These are phyloP conservation scores for Erythrobasidium hasegawianum DNA, from an alignment of 1,284 basidiomycete species.

Conservation along the genomic window DNA sequence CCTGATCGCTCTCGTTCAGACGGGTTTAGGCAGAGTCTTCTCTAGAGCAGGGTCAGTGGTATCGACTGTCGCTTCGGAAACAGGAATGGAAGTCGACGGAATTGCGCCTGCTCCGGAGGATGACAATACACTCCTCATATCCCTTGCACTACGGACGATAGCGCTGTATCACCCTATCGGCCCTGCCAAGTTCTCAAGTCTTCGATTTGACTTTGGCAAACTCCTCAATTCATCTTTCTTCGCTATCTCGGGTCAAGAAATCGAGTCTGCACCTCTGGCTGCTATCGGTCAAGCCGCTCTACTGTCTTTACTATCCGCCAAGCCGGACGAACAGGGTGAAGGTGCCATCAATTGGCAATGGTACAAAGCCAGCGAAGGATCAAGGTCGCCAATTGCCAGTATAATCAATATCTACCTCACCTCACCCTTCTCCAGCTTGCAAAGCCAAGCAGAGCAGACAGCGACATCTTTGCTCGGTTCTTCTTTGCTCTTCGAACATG, in stretches of 20 bases:
- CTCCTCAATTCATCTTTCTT: constrained; percentile 29
- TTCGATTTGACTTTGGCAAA: constrained; percentile 33
- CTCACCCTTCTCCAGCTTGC: constrained; percentile 57
- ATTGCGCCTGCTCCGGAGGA: not conserved
- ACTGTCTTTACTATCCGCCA: constrained; percentile 16
- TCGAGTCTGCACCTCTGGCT: constrained; percentile 5
- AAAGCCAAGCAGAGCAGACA: constrained; percentile 58
- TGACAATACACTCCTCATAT: constrained; percentile 21
- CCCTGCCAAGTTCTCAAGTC: constrained; percentile 14
- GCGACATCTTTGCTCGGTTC: constrained; percentile 61
- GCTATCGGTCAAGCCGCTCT: constrained; percentile 29
- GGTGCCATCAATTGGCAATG: constrained; percentile 32
- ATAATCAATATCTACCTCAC: constrained; percentile 63
- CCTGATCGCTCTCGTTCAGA: constrained; percentile 27
- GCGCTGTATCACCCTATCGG: constrained; percentile 12
- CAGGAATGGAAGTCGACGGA: not conserved
- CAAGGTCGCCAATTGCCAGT: constrained; percentile 47
- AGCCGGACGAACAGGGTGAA: constrained; percentile 20
- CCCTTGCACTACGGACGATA: constrained; percentile 25
- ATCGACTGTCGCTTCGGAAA: not conserved
- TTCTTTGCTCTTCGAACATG: constrained; percentile 78
- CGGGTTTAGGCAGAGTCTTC: constrained; percentile 24
- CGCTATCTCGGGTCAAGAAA: not conserved
- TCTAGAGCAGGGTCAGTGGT: constrained; percentile 29
- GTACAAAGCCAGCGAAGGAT: constrained; percentile 24